A percentile compares a stretch with the other conserved stretches of the same genome.
phyloP scores from a whole-genome alignment of 2,329 filamentous ascomycete genomes.

The Penicillium aurantiogriseum region DNA sequence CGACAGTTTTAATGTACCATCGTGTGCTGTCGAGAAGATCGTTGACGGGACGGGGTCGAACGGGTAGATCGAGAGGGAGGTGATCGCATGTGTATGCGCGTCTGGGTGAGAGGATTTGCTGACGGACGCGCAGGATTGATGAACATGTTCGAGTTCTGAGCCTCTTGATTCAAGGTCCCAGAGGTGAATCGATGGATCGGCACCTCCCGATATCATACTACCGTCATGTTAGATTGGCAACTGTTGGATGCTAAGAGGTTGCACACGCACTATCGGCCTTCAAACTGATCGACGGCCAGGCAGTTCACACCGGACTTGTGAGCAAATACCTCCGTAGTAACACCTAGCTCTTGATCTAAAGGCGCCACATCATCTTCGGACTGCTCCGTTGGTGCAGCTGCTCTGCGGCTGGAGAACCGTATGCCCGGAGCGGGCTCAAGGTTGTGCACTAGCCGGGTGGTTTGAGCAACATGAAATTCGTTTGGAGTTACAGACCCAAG shows the following conservation, averaged over 20 bases:
- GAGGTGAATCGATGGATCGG: constrained; percentile 77
- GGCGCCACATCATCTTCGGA: constrained; percentile 13
- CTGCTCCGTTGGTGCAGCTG: constrained; percentile 7
- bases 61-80: constrained; percentile 49
- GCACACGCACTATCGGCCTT: constrained; percentile 64
- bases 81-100: constrained; percentile 47
- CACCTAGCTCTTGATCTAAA: constrained; percentile 16
- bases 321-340: constrained; percentile 47
- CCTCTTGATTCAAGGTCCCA: constrained; percentile 75
- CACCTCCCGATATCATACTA: constrained; percentile 79
- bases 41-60: constrained; percentile 49
- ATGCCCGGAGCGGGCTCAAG: constrained; percentile 66
- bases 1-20: constrained; percentile 47
- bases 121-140: constrained; percentile 51
- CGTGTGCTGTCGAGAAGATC: constrained; percentile 47
- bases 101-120: constrained; percentile 37
- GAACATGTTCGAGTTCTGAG: constrained; percentile 51
- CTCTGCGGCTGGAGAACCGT: constrained; percentile 64
- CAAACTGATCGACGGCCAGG: constrained; percentile 76
- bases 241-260: not conserved
- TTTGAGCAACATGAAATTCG: constrained; percentile 64
- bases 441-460: constrained; percentile 64
- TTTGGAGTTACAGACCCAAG: constrained; percentile 65
- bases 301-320: constrained; percentile 78
- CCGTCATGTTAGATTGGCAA: constrained; percentile 13